Conservation (phyloP, 345 rosid species). For the Erodium maritimum region DNA sequence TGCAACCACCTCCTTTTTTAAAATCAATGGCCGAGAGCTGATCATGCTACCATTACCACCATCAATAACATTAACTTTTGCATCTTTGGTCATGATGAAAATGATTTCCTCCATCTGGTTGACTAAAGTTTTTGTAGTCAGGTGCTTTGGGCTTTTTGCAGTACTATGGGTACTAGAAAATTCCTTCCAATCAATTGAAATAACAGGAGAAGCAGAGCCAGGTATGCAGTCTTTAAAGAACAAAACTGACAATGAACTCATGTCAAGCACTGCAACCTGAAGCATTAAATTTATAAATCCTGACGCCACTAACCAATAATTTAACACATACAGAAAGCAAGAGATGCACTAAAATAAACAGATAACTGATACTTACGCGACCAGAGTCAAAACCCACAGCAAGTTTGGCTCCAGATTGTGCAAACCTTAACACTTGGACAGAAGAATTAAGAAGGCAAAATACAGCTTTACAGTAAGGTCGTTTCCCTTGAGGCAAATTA, state of each 20-base stretch:
- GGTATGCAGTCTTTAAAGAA: conserved; percentile 21
- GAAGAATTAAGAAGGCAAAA: conserved; percentile 28
- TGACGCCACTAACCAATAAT: not conserved
- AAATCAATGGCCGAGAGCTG: conserved; percentile 22
- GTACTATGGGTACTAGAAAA: conserved; percentile 10
- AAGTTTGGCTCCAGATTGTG: conserved; percentile 28
- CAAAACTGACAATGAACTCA: conserved; percentile 25
- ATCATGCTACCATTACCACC: conserved; percentile 22
- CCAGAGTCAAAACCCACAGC: conserved; percentile 38
- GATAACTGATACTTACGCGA: conserved; percentile 20
- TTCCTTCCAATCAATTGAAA: conserved; percentile 25
- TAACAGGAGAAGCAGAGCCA: conserved; percentile 20
- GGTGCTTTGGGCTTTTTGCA: conserved; percentile 13
- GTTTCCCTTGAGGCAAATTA: conserved; percentile 23
- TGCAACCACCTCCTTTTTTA: conserved; percentile 21
- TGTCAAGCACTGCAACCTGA: conserved; percentile 47
- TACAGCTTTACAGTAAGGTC: conserved; percentile 28
- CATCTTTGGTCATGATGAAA: conserved; percentile 27
- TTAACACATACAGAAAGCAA: conserved; percentile 5
- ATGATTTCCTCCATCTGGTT: conserved; percentile 19
- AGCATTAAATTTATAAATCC: conserved; percentile 5
- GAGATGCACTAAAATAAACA: conserved; percentile 1
- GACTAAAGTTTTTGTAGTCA: conserved; percentile 17
- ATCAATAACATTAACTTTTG: conserved; percentile 19
- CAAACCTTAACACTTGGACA: conserved; percentile 24